Conservation (phyloP, 495 filamentous ascomycete species). For the Hypoxylon rickii region DNA sequence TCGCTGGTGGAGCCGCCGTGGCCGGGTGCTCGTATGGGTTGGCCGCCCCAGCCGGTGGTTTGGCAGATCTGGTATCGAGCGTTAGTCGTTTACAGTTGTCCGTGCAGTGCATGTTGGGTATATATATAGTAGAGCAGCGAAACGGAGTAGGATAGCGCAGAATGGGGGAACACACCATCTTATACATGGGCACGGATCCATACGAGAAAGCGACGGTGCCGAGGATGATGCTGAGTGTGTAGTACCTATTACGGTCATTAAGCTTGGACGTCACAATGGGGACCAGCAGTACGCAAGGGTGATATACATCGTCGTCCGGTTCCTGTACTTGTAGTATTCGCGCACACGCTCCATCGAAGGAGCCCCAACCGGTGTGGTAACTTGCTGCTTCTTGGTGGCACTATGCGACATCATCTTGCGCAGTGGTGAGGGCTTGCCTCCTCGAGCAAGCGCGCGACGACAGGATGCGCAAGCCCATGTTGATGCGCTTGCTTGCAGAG, state of each 20-base stretch:
- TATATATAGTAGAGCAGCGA: too few relatives aligned
- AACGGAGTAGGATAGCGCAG: background rate
- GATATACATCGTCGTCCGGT: slow-evolving; percentile 60
- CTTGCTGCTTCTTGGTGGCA: slow-evolving; percentile 21
- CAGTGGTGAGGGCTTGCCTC: slow-evolving; percentile 7
- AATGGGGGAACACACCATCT: too few relatives aligned
- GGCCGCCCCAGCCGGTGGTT: slow-evolving; percentile 93
- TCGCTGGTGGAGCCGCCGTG: slow-evolving; percentile 56
- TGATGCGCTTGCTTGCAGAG: slow-evolving; percentile 24
- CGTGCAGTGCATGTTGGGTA: background rate
- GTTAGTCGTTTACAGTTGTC: background rate
- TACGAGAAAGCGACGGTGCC: slow-evolving; percentile 92
- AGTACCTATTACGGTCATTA: slow-evolving; percentile 62
- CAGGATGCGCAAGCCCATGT: slow-evolving; percentile 40
- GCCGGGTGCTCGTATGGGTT: slow-evolving; percentile 79
- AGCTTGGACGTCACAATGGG: slow-evolving; percentile 2
- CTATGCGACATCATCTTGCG: slow-evolving; percentile 29
- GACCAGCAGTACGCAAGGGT: background rate
- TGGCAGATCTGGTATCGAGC: slow-evolving; percentile 75
- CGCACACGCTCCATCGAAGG: slow-evolving; percentile 60
- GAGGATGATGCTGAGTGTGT: slow-evolving; percentile 81
- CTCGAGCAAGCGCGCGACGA: slow-evolving; percentile 22
- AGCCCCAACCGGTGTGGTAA: slow-evolving; percentile 14
- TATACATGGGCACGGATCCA: slow-evolving; percentile 95
- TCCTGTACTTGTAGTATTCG: slow-evolving; percentile 61